A percentile compares a stretch with the other conserved stretches of the same genome.
phyloP scores from a whole-genome alignment of 2,329 filamentous ascomycete species.

The Fusarium irregulare region DNA sequence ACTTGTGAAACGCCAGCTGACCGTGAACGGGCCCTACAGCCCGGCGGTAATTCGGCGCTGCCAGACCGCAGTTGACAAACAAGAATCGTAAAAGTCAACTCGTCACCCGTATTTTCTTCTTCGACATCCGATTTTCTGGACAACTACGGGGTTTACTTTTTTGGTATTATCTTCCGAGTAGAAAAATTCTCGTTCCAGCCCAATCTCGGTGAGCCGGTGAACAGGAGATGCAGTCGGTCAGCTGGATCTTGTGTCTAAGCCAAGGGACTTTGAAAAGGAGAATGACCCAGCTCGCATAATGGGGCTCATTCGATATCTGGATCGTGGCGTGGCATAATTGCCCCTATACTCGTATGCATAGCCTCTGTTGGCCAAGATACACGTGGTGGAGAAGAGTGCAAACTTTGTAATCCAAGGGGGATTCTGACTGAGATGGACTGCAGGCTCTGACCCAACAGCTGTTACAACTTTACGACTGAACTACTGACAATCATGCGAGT shows the following conservation, averaged over 20 bases:
- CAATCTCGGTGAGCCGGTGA: constrained; percentile 11
- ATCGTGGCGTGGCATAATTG: neutral
- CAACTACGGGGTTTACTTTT: neutral
- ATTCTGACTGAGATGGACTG: neutral
- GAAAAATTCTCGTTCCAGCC: neutral
- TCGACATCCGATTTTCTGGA: constrained; percentile 21
- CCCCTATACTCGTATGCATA: constrained; percentile 19
- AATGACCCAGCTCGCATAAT: constrained; percentile 1
- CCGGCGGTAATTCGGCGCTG: constrained; percentile 37
- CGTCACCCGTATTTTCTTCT: constrained; percentile 30
- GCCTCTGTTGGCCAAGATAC: constrained; percentile 12
- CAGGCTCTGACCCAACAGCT: neutral
- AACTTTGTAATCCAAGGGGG: constrained; percentile 13
- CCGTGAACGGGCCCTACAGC: constrained; percentile 26
- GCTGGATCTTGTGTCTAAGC: neutral
- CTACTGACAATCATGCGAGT: neutral
- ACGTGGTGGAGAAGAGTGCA: constrained; percentile 13
- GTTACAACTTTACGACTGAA: constrained; percentile 1
- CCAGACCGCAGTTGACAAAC: neutral
- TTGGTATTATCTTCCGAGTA: constrained; percentile 11
- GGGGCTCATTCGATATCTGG: constrained; percentile 7
- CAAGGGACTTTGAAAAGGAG: constrained; percentile 21
- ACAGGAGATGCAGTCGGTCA: neutral
- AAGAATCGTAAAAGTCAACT: constrained; percentile 1
- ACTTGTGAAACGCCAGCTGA: constrained; percentile 33